Conservation (phyloP, 2,329 filamentous ascomycete species). For the Keithomyces neogunnii region DNA sequence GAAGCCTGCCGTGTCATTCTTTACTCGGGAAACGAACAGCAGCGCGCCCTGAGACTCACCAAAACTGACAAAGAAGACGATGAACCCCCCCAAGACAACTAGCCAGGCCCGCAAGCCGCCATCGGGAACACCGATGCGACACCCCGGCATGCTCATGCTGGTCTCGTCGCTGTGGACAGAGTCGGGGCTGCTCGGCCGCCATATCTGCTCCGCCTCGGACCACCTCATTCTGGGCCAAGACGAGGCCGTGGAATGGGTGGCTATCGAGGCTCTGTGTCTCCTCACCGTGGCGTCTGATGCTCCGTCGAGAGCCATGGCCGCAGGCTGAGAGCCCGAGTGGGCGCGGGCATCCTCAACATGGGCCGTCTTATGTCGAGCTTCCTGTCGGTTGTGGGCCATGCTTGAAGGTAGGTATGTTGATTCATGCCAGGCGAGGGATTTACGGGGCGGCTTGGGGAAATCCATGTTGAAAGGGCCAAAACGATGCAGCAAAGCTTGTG, state of each 20-base stretch:
- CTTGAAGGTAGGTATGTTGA: neutral
- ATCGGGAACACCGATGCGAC: slow-evolving; percentile 11
- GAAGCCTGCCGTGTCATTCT: slow-evolving; percentile 11
- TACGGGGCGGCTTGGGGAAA: neutral
- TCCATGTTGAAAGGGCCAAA: neutral
- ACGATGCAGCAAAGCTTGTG: too few species aligned
- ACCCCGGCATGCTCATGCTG: neutral
- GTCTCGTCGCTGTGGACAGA: neutral
- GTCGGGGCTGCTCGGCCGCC: neutral
- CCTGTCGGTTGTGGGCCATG: neutral
- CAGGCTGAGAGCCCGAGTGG: neutral
- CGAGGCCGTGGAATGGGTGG: neutral
- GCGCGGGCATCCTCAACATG: neutral
- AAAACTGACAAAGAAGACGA: slow-evolving; percentile 19
- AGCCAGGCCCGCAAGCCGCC: slow-evolving; percentile 22
- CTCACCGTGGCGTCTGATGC: neutral
- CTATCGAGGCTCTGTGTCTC: neutral
- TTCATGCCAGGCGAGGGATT: neutral
- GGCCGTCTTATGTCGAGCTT: neutral
- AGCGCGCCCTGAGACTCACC: slow-evolving; percentile 11
- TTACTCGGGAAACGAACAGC: neutral
- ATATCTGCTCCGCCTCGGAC: neutral
- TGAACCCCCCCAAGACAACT: slow-evolving; percentile 21
- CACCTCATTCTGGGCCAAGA: neutral
- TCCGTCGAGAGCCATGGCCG: neutral